These are phyloP conservation scores for Cryptosporidium parvum DNA, from an alignment of 169 alveolate genomes.

Conservation along the genomic window DNA sequence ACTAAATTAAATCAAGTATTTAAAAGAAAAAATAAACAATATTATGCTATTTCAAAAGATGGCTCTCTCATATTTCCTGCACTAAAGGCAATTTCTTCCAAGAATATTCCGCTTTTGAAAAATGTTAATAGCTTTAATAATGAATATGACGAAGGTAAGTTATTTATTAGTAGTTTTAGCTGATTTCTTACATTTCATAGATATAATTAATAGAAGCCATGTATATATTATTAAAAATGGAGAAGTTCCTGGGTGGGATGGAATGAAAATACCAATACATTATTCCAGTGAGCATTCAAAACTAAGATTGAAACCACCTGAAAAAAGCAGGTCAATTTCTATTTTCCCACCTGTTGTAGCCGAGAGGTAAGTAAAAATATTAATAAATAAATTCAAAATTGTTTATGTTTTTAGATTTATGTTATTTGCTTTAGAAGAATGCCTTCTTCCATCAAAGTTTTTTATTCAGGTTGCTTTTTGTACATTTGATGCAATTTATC, in stretches of 20 bases:
- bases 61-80: conserved; percentile 44
- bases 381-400: neutral
- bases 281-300: neutral
- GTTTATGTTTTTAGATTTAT: conserved; percentile 27
- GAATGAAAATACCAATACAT: conserved; percentile 66
- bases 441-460: conserved; percentile 44
- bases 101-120: conserved; percentile 27
- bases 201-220: conserved; percentile 19
- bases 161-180: neutral
- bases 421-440: conserved; percentile 55
- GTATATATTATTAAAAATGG: conserved; percentile 55
- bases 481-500: conserved; percentile 63
- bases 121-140: conserved; percentile 12
- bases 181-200: neutral
- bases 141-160: conserved; percentile 33
- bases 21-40: neutral
- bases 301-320: conserved; percentile 40
- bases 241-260: conserved; percentile 74
- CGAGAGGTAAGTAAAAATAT: conserved; percentile 46
- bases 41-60: conserved; percentile 11
- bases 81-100: conserved; percentile 4
- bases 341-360: conserved; percentile 49
- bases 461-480: conserved; percentile 56
- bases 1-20: neutral
- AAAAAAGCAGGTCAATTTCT: neutral